phyloP scores from a whole-genome alignment of 352 stramenopile species.

The Phytophthora sojae region DNA sequence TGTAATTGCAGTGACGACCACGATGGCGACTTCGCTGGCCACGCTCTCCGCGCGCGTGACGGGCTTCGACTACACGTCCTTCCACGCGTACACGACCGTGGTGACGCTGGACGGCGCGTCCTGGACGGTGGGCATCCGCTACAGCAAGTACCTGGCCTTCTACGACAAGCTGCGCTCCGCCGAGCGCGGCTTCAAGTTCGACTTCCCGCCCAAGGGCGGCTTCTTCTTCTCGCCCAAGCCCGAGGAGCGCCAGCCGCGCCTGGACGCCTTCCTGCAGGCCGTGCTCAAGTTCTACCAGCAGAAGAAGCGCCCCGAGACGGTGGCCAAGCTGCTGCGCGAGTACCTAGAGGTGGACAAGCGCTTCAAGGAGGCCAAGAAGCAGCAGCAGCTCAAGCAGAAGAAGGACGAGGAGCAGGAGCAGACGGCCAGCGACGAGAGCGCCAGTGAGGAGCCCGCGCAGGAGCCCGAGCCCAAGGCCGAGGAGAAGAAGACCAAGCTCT shows the following conservation, averaged over 20 bases:
- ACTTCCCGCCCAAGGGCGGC: conserved; percentile 70
- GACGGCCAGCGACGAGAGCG: conserved; percentile 36
- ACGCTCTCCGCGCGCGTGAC: conserved; percentile 51
- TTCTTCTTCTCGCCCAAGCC: conserved; percentile 73
- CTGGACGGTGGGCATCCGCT: conserved; percentile 62
- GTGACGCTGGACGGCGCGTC: conserved; percentile 32
- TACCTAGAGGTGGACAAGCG: conserved; percentile 56
- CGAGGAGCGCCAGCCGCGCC: conserved; percentile 53
- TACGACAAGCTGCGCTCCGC: conserved; percentile 53
- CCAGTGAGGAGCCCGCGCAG: conserved; percentile 30
- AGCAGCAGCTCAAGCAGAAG: not conserved
- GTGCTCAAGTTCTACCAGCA: conserved; percentile 43
- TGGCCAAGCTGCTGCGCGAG: conserved; percentile 53
- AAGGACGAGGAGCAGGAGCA: conserved; percentile 27
- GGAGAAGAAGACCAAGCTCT: conserved; percentile 19
- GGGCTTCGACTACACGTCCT: conserved; percentile 47
- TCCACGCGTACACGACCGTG: conserved; percentile 62
- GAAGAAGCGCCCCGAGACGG: conserved; percentile 35
- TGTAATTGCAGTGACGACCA: not conserved
- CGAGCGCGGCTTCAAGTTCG: conserved; percentile 56
- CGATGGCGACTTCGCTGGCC: conserved; percentile 31
- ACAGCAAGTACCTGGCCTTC: conserved; percentile 64
- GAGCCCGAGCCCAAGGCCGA: conserved; percentile 23
- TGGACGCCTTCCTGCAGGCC: conserved; percentile 68
- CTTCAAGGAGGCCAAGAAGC: conserved; percentile 21